phyloP scores from a whole-genome alignment of 2,329 filamentous ascomycete genomes.

The Alternaria infectoria region DNA sequence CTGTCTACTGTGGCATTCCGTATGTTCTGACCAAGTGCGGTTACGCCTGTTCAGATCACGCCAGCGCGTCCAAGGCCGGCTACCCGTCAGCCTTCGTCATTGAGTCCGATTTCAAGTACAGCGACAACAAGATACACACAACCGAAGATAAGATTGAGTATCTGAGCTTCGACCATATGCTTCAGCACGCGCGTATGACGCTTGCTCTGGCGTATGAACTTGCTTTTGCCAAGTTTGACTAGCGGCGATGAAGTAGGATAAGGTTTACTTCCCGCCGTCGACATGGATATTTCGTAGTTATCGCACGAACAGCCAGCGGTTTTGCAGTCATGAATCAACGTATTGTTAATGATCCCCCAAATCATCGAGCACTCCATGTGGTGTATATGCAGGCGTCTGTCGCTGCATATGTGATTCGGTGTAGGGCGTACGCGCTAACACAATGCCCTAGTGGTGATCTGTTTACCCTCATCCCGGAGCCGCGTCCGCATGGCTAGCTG shows the following conservation, averaged over 20 bases:
- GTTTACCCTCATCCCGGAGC: background rate
- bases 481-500: background rate
- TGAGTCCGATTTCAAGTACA: slow-evolving; percentile 71
- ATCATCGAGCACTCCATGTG: background rate
- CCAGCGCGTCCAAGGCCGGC: slow-evolving; percentile 74
- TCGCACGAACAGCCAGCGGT: background rate
- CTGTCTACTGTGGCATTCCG: slow-evolving; percentile 85
- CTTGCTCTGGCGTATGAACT: slow-evolving; percentile 84
- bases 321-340: background rate
- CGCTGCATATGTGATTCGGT: background rate
- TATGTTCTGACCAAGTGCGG: slow-evolving; percentile 88
- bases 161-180: slow-evolving; percentile 86
- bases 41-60: slow-evolving; percentile 81
- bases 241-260: background rate
- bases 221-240: slow-evolving; percentile 73
- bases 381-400: background rate
- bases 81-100: slow-evolving; percentile 80
- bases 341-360: background rate
- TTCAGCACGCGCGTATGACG: slow-evolving; percentile 86
- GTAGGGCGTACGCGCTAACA: background rate
- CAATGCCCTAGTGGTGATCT: background rate
- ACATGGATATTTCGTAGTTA: background rate
- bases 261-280: background rate
- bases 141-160: slow-evolving; percentile 74
- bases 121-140: slow-evolving; percentile 72